Evolutionary conservation across 805 yeast species (phyloP), one percentile per base, ranked within the genome.

Genomic region (Yarrowia divulgata): DNA sequence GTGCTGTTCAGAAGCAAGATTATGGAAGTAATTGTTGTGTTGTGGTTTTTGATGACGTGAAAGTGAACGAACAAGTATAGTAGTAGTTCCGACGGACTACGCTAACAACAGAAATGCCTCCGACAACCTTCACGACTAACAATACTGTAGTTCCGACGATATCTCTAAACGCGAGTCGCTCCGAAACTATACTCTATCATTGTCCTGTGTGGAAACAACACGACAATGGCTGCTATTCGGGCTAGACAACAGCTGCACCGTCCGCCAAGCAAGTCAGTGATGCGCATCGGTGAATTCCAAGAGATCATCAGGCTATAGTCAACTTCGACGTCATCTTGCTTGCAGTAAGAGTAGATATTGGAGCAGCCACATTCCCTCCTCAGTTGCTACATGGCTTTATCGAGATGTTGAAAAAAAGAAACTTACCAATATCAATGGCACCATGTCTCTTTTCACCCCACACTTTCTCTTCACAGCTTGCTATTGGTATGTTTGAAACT

Each of bases 191-290:
- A 18, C 52, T 29, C 29, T 3, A 1, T 4, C 35, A 23, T 48
- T 29, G 52, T 45, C 19, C 50, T 46, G 50, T 34, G 50, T 23
- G 50, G n/a, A 45, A 18, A 19, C 49, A 18, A 19, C 49, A 45
- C 29, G 29, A 23, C 34, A 45, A 45, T 45, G 7, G 9, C 18
- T 29, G 14, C 10, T 18, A 18, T 12, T 19, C 5, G 9, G 34
- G 35, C 35, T 29, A 10, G 52, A 8, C 8, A 12, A 29, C 14
- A n/a, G 19, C 23, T 48, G 29, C 29, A 23, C 52, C 7, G 34
- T 35, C 52, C 35, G 35, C 50, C 9, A 46, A 46, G 12, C 29
- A 23, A 23, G 29, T 23, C 29, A 23, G 29, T 23, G 29, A 23
- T 23, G 29, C 29, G 3, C 3, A 23, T 23, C 29, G 29, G 29